Conservation (phyloP, 164 flowering plant genomes). For the Magnolia officinalis region DNA sequence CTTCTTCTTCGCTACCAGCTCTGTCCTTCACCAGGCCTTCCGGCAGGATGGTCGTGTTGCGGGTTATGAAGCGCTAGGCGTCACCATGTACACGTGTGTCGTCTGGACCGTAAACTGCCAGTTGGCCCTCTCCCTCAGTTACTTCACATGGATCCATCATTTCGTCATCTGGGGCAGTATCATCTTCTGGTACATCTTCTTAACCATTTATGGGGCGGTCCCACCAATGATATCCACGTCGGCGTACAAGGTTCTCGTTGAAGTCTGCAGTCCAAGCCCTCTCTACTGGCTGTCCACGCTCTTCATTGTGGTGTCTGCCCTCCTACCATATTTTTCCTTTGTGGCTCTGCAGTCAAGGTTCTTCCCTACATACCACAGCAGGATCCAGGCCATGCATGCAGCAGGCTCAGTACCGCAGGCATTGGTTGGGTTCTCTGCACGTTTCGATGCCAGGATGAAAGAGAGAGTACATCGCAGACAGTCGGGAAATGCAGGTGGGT, state of each 20-base stretch:
- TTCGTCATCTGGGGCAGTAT: slow-evolving; percentile 87
- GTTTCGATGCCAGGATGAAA: slow-evolving; percentile 18
- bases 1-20: slow-evolving; percentile 49
- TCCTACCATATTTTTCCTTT: slow-evolving; percentile 52
- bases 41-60: slow-evolving; percentile 55
- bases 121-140: slow-evolving; percentile 68
- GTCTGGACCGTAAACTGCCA: slow-evolving; percentile 87
- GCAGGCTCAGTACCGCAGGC: slow-evolving; percentile 16
- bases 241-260: slow-evolving; percentile 63
- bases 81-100: slow-evolving; percentile 64
- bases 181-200: slow-evolving; percentile 62
- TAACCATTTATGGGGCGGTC: slow-evolving; percentile 53
- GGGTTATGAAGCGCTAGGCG: slow-evolving; percentile 57
- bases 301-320: slow-evolving; percentile 47
- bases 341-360: slow-evolving; percentile 53
- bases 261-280: slow-evolving; percentile 59
- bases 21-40: slow-evolving; percentile 49
- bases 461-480: background rate
- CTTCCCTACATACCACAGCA: slow-evolving; percentile 64
- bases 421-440: slow-evolving; percentile 64
- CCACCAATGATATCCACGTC: slow-evolving; percentile 58
- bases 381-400: slow-evolving; percentile 30
- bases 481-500: background rate
- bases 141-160: slow-evolving; percentile 92
- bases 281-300: slow-evolving; percentile 53